These are phyloP conservation scores for Ophiostoma sp. DNA, from an alignment of 2,329 filamentous ascomycete species.

Conservation along the genomic window DNA sequence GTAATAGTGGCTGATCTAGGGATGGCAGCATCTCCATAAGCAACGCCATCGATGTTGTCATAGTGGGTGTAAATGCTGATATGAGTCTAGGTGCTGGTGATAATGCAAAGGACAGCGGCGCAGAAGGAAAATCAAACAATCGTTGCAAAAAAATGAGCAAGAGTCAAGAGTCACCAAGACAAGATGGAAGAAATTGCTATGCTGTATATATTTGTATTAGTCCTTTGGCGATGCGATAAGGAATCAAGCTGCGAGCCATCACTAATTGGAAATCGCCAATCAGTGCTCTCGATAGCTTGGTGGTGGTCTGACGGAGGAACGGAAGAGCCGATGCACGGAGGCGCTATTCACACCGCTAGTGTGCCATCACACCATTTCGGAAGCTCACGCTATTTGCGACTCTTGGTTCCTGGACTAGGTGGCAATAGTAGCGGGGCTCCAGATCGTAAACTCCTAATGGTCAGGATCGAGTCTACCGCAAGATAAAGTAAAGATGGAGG, in stretches of 20 bases:
- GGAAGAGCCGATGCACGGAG: background rate
- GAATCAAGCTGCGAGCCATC: slow-evolving; percentile 1
- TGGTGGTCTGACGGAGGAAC: slow-evolving; percentile 10
- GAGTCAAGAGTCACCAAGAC: background rate
- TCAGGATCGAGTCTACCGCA: background rate
- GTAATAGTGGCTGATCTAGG: background rate
- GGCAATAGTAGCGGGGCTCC: slow-evolving; percentile 11
- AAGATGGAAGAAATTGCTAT: background rate
- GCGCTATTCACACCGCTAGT: slow-evolving; percentile 11
- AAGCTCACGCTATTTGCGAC: background rate
- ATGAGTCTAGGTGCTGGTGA: background rate
- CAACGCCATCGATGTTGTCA: slow-evolving; percentile 6
- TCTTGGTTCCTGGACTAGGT: background rate
- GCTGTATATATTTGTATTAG: background rate
- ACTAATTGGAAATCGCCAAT: background rate
- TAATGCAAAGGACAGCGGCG: background rate
- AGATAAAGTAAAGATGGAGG: background rate
- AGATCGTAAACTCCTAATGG: background rate
- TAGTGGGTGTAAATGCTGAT: background rate
- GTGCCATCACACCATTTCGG: background rate
- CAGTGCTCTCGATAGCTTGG: background rate
- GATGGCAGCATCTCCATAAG: background rate
- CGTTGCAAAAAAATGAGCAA: background rate
- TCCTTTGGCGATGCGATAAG: slow-evolving; percentile 1
- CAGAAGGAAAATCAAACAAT: background rate